Base-by-base conservation (phyloP, 2,329 filamentous ascomycete genomes). In the Geoglossum cookeanum region DNA sequence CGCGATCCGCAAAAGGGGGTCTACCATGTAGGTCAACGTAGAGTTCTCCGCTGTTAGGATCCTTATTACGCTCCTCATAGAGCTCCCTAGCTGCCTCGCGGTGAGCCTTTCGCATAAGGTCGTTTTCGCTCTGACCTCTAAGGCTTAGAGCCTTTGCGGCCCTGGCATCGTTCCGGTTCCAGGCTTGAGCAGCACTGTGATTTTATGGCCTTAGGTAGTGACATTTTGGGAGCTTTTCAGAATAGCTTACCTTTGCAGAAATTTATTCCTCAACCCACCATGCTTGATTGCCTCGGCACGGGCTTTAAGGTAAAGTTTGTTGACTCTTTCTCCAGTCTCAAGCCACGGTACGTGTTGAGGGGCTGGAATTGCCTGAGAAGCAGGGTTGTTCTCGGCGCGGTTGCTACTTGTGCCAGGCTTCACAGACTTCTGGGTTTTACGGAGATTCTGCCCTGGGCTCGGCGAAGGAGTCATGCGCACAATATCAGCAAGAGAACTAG, bases 271-370 rank as follows among this genome's bases (percentile, higher is more conserved):
- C 67, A 96, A 79, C 63, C 90, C 92, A 63, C 92, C 92, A 68
- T 98, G 92, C 71, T 94, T 94, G 68, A 98, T 95, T 58, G 92
- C 92, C 71, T 97, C 91, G 65, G 90, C 86, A 56, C 92, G 84
- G 63, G 90, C 88, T 72, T 95, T 95, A 63, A 98, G 79, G 68
- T 98, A 98, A 29, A 88, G 84, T 70, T 90, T 89, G 69, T 98
- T 97, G 62, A 87, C 87, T 61, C 80, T 81, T 56, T 91, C 83
- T 27, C 92, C 92, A 1, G 92, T 97, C 70, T 96, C 91, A 3
- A 97, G 74, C 92, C 92, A 98, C 0, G 92, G 92, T 52, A 98
- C 88, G 64, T 96, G 86, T 66, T 92, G 88, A 8, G 92, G 92
- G 58, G 83, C 81, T 17, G 87, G 79, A 58, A 98, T 97, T 1